phyloP scores from a whole-genome alignment of 495 filamentous ascomycete genomes.

The Xylaria cubensis region DNA sequence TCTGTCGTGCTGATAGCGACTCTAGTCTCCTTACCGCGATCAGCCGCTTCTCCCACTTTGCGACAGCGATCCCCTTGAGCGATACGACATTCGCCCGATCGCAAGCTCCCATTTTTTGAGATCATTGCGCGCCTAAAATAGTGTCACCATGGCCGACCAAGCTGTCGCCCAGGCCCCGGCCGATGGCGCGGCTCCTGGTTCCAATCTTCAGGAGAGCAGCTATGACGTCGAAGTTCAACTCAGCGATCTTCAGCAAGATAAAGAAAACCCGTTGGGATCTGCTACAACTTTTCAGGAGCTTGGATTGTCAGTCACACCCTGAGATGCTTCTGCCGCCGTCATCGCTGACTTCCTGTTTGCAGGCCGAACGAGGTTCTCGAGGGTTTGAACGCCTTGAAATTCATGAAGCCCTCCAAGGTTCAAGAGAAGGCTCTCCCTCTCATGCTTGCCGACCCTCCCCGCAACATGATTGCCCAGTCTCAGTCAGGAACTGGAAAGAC shows the following conservation, averaged over 20 bases:
- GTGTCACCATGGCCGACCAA: constrained; percentile 43
- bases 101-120: neutral
- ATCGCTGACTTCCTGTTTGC: constrained; percentile 25
- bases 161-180: constrained; percentile 53
- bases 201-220: constrained; percentile 71
- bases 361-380: constrained; percentile 56
- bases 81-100: neutral
- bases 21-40: neutral
- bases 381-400: constrained; percentile 79
- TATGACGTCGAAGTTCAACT: constrained; percentile 90
- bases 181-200: constrained; percentile 54
- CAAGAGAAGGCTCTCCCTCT: constrained; percentile 92
- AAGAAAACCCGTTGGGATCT: constrained; percentile 86
- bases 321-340: constrained; percentile 3
- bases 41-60: neutral
- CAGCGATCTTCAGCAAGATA: constrained; percentile 84
- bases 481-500: constrained; percentile 99
- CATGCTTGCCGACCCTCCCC: constrained; percentile 79
- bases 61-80: neutral
- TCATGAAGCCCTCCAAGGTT: constrained; percentile 95
- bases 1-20: neutral
- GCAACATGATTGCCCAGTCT: constrained; percentile 95
- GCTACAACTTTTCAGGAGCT: constrained; percentile 85
- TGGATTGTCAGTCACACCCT: constrained; percentile 67
- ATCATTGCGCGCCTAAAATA: neutral